Conservation (phyloP, 768 basidiomycete species). For the Gyrodon lividus region DNA sequence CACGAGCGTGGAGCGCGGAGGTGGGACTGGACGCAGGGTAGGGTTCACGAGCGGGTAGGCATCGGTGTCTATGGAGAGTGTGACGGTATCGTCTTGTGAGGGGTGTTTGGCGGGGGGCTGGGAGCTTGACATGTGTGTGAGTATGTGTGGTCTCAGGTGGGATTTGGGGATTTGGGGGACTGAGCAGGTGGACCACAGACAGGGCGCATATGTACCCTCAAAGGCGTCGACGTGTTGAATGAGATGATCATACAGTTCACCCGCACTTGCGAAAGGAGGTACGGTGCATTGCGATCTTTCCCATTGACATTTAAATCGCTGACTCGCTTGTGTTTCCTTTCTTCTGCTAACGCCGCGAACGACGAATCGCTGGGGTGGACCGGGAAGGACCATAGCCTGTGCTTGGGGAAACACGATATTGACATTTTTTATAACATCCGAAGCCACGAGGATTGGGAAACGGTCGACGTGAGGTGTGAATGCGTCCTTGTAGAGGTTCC, state of each 20-base stretch:
- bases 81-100: slow-evolving; percentile 72
- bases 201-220: slow-evolving; percentile 48
- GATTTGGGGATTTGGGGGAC: slow-evolving; percentile 45
- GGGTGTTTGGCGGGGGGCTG: slow-evolving; percentile 58
- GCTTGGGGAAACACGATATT: slow-evolving; percentile 82
- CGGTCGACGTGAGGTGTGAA: slow-evolving; percentile 63
- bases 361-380: slow-evolving; percentile 73
- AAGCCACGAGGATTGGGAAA: slow-evolving; percentile 70
- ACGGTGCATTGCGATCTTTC: slow-evolving; percentile 55
- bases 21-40: slow-evolving; percentile 68
- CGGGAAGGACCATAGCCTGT: slow-evolving; percentile 80
- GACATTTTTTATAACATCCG: slow-evolving; percentile 94
- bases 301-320: slow-evolving; percentile 80
- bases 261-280: slow-evolving; percentile 47
- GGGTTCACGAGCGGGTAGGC: slow-evolving; percentile 60
- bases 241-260: slow-evolving; percentile 75
- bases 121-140: slow-evolving; percentile 71
- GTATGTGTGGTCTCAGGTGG: slow-evolving; percentile 61
- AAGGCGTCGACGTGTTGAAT: slow-evolving; percentile 51
- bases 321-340: slow-evolving; percentile 53
- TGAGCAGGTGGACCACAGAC: slow-evolving; percentile 73
- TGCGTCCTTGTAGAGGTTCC: slow-evolving; percentile 87
- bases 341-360: slow-evolving; percentile 81
- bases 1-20: slow-evolving; percentile 62
- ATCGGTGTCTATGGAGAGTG: slow-evolving; percentile 54